Percentiles rank a stretch among this genome's conserved stretches.
phyloP scores from a whole-genome alignment of 2,329 filamentous ascomycete genomes.

The Cucurbitaria berberidis region DNA sequence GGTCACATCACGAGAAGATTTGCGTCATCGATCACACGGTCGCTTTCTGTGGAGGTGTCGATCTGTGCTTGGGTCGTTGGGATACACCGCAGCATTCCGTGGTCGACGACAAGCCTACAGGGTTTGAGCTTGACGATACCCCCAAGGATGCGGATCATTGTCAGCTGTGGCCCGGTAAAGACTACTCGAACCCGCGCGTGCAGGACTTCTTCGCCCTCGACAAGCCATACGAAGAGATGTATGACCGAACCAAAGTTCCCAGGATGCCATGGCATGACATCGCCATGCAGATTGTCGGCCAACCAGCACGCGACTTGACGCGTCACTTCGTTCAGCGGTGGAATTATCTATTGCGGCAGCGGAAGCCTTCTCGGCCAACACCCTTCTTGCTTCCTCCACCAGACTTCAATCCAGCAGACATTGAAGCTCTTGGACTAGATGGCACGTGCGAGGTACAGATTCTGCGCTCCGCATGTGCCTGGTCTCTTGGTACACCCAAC shows the following conservation, averaged over 20 bases:
- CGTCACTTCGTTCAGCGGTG: conserved; percentile 97
- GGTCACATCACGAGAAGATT: conserved; percentile 98
- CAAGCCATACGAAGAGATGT: conserved; percentile 98
- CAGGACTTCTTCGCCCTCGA: conserved; percentile 93
- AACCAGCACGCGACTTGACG: conserved; percentile 91
- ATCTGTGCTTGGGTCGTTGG: conserved; percentile 97
- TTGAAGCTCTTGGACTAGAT: conserved; percentile 85
- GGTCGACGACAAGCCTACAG: conserved; percentile 91
- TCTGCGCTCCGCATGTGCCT: conserved; percentile 83
- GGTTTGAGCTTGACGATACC: conserved; percentile 75
- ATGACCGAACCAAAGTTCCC: conserved; percentile 84
- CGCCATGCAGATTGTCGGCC: conserved; percentile 95
- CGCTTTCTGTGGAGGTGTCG: conserved; percentile 93
- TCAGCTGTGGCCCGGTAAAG: conserved; percentile 95
- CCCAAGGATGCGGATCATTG: conserved; percentile 93
- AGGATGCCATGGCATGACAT: conserved; percentile 99
- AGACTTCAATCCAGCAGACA: conserved; percentile 84
- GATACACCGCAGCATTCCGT: conserved; percentile 92
- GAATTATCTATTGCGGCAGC: conserved; percentile 94
- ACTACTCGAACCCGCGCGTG: conserved; percentile 95
- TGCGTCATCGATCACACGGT: conserved; percentile 95
- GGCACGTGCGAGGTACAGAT: conserved; percentile 98
- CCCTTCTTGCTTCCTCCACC: conserved; percentile 93
- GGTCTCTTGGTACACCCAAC: conserved; percentile 86
- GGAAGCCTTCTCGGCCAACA: conserved; percentile 90